A percentile compares a stretch with the other conserved stretches of the same genome.
Conservation (phyloP, 441 rosid genomes). For the Bocquillonia castaneifolia region DNA sequence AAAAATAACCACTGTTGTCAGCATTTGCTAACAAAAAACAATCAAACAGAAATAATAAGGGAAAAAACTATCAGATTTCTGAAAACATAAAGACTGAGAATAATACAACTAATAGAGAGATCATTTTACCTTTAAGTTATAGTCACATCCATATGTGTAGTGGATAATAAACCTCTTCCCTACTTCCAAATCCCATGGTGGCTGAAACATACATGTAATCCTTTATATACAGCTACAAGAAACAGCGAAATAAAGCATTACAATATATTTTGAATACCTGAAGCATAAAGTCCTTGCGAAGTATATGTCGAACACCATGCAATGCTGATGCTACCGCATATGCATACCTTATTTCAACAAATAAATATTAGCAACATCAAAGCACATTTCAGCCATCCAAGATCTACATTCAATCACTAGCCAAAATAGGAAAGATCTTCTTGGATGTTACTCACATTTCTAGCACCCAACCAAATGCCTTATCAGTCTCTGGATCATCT, state of each 20-base stretch:
- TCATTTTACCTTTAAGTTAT: conserved; percentile 42
- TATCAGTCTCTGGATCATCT: conserved; percentile 62
- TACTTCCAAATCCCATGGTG: conserved; percentile 64
- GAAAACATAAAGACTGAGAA: not conserved
- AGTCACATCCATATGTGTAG: conserved; percentile 79
- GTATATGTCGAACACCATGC: conserved; percentile 58
- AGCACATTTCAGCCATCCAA: conserved; percentile 10
- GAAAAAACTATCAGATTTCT: conserved; percentile 1
- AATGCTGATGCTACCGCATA: conserved; percentile 80
- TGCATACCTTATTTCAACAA: conserved; percentile 52
- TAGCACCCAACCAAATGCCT: conserved; percentile 80
- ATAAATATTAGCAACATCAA: conserved; percentile 11
- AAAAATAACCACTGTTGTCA: not conserved
- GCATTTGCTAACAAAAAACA: not conserved
- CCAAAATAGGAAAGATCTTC: conserved; percentile 5
- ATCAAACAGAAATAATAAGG: not conserved
- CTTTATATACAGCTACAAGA: conserved; percentile 3
- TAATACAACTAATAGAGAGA: not conserved
- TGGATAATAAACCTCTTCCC: conserved; percentile 67
- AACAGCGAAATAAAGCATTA: conserved; percentile 8
- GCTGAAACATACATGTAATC: conserved; percentile 39
- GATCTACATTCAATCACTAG: conserved; percentile 2
- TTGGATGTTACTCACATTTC: conserved; percentile 55
- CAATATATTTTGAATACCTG: conserved; percentile 40
- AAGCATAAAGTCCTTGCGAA: conserved; percentile 62